Conservation (phyloP, 148 eudicot species). For the Fagopyrum tataricum region DNA sequence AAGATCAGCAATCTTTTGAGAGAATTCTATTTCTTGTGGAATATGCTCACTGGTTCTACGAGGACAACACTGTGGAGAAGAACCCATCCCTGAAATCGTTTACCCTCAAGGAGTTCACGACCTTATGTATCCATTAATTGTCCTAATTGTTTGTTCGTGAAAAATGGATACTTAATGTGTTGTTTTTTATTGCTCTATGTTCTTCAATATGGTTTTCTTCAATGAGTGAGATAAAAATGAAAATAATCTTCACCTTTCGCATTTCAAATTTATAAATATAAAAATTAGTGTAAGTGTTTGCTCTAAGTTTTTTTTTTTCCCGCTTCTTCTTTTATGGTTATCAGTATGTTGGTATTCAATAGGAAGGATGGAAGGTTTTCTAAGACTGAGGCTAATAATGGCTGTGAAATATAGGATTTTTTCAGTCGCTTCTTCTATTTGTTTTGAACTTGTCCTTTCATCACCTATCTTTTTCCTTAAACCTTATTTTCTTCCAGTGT, state of each 20-base stretch:
- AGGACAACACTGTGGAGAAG: conserved; percentile 91
- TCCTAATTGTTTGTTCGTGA: background rate
- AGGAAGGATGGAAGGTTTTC: background rate
- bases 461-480: conserved; percentile 38
- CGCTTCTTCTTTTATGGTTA: background rate
- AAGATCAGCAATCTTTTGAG: conserved; percentile 96
- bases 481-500: conserved; percentile 63
- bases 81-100: conserved; percentile 88
- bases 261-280: background rate
- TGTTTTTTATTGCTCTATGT: background rate
- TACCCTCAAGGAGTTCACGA: conserved; percentile 85
- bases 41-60: conserved; percentile 98
- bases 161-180: background rate
- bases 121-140: conserved; percentile 66
- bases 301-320: background rate
- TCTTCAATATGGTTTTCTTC: background rate
- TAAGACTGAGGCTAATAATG: background rate
- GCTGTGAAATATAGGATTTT: background rate
- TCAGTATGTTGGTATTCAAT: background rate
- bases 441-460: background rate
- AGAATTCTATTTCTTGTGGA: conserved; percentile 93
- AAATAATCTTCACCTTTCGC: background rate
- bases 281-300: background rate
- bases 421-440: background rate
- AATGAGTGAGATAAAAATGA: conserved; percentile 1